A percentile compares a stretch with the other conserved stretches of the same genome.
Conservation (phyloP, 768 basidiomycete genomes). For the Lactarius pseudohatsudake region DNA sequence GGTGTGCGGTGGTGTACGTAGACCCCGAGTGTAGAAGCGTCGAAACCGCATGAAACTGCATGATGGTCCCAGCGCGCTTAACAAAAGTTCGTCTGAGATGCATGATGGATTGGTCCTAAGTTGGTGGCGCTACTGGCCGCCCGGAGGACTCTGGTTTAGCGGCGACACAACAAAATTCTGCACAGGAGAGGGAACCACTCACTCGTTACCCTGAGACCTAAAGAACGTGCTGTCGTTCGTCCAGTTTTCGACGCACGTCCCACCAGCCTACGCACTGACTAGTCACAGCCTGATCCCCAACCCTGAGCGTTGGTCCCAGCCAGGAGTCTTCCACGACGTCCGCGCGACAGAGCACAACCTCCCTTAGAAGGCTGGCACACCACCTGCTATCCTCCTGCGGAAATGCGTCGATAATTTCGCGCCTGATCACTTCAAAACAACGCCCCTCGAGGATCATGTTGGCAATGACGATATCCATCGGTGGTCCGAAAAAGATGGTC, state of each 20-base stretch:
- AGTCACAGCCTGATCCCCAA: slow-evolving; percentile 11
- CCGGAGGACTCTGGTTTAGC: neutral
- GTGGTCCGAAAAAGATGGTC: too few relatives aligned
- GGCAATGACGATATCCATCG: too few relatives aligned
- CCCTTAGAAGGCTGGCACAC: too few relatives aligned
- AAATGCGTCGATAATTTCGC: too few relatives aligned
- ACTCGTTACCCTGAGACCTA: neutral
- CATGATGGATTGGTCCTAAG: too few relatives aligned
- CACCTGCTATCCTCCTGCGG: slow-evolving; percentile 16
- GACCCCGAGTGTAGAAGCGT: neutral
- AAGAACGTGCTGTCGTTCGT: slow-evolving; percentile 12
- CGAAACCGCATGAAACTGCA: neutral
- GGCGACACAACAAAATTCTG: neutral
- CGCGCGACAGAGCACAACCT: slow-evolving; percentile 39
- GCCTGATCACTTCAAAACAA: too few relatives aligned
- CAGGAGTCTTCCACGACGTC: slow-evolving; percentile 36
- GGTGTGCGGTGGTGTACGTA: neutral
- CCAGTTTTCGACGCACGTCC: slow-evolving; percentile 9
- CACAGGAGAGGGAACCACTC: too few relatives aligned
- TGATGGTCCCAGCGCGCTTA: neutral
- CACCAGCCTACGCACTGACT: slow-evolving; percentile 16
- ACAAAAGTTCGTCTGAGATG: neutral
- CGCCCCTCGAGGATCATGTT: too few relatives aligned
- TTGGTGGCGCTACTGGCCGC: neutral
- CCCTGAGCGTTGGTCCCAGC: slow-evolving; percentile 13